A percentile compares a stretch with the other conserved stretches of the same genome.
Evolutionary conservation across 179 eudicot species (phyloP).

Genomic region (Silene noctiflora): DNA sequence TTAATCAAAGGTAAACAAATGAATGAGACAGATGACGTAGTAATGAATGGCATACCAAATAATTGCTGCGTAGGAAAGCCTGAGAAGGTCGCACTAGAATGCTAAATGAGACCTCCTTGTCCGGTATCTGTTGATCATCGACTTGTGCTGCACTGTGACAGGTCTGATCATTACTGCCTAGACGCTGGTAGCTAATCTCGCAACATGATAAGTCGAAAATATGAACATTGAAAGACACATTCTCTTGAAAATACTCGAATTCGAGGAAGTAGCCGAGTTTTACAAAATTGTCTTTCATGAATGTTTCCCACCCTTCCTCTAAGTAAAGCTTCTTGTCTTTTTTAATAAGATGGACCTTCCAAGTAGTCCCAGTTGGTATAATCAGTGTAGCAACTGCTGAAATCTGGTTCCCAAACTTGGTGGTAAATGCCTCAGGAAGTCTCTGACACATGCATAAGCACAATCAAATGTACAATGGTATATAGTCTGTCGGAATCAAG

Average conservation of each 20-base stretch:
- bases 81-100: not conserved
- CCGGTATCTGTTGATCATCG: no score
- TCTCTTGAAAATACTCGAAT: slow-evolving; percentile 16
- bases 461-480: no score
- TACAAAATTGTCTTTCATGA: slow-evolving; percentile 18
- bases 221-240: slow-evolving; percentile 14
- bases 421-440: slow-evolving; percentile 19
- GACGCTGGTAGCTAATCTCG: slow-evolving; percentile 19
- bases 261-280: slow-evolving; percentile 21
- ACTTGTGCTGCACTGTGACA: no score
- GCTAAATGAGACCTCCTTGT: slow-evolving; percentile 9
- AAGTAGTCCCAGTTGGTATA: slow-evolving; percentile 11
- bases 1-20: not conserved
- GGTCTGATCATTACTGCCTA: not conserved
- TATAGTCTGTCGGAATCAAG: no score
- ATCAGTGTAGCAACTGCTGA: slow-evolving; percentile 11
- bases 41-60: not conserved
- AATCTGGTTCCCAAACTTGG: not conserved
- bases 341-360: slow-evolving; percentile 13
- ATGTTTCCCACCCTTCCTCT: slow-evolving; percentile 22
- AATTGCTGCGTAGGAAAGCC: not conserved
- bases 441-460: slow-evolving; percentile 16
- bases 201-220: slow-evolving; percentile 24
- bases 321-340: slow-evolving; percentile 19
- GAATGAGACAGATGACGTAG: not conserved